Percentiles rank a stretch among this genome's conserved stretches.
Evolutionary conservation across 1,284 basidiomycete species (phyloP).

Genomic region (Tausonia pullulans): DNA sequence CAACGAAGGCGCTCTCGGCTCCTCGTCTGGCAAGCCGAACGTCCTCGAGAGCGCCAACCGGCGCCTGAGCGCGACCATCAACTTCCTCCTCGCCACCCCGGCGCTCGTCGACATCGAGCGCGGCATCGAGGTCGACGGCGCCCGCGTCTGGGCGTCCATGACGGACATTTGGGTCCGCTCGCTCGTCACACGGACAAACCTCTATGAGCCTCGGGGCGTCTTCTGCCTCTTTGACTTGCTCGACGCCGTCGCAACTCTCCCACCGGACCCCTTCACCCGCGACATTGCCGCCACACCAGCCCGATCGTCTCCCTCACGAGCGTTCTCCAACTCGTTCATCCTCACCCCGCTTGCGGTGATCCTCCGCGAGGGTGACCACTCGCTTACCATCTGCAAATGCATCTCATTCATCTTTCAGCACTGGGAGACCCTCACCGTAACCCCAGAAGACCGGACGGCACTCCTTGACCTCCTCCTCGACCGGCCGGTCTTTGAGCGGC

Average conservation of each 20-base stretch:
- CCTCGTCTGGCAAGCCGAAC: constrained; percentile 35
- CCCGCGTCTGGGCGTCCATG: constrained; percentile 36
- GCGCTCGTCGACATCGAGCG: constrained; percentile 25
- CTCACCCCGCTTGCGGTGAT: constrained; percentile 37
- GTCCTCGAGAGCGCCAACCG: constrained; percentile 42
- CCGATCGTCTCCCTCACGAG: constrained; percentile 15
- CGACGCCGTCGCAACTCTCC: constrained; percentile 31
- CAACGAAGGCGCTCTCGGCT: constrained; percentile 40
- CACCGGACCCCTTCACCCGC: constrained; percentile 9
- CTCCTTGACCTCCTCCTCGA: constrained; percentile 38
- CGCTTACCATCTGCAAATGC: constrained; percentile 39
- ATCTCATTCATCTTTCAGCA: constrained; percentile 42
- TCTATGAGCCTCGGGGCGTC: constrained; percentile 41
- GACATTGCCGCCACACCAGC: no score
- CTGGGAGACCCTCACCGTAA: constrained; percentile 39
- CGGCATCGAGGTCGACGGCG: constrained; percentile 26
- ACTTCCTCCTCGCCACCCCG: constrained; percentile 33
- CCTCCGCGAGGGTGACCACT: constrained; percentile 40
- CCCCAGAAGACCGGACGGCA: constrained; percentile 34
- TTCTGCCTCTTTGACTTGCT: constrained; percentile 39
- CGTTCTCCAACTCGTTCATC: constrained; percentile 38
- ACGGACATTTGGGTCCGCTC: constrained; percentile 39
- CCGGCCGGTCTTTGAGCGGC: constrained; percentile 36
- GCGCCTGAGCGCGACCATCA: constrained; percentile 37
- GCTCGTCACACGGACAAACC: constrained; percentile 37